These are phyloP conservation scores for Russula abietina DNA, from an alignment of 768 basidiomycete species.

Conservation along the genomic window DNA sequence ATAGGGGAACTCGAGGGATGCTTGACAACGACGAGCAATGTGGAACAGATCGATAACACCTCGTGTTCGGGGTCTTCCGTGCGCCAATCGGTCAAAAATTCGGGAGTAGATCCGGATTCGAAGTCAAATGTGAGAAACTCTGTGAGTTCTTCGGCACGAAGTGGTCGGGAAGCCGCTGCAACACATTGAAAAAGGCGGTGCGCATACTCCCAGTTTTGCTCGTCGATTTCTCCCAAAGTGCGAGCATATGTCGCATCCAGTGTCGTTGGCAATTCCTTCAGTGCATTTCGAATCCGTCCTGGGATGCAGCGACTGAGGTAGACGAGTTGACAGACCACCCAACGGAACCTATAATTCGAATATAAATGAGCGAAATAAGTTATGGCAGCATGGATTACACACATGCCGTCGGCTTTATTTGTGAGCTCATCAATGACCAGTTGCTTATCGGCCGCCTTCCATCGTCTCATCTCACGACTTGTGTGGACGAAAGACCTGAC, in stretches of 20 bases:
- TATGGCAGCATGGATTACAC: not conserved
- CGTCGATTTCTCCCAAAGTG: not conserved
- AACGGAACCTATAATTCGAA: not conserved
- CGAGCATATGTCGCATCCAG: slow-evolving; percentile 4
- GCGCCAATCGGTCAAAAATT: not conserved
- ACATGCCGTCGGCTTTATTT: slow-evolving; percentile 5
- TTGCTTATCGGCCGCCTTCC: not conserved
- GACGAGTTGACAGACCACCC: slow-evolving; percentile 1
- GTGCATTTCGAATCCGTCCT: not conserved
- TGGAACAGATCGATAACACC: not conserved
- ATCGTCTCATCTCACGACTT: not conserved
- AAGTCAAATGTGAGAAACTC: slow-evolving; percentile 5
- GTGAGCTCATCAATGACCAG: not conserved
- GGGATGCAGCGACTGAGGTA: not conserved
- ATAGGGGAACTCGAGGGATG: too few species aligned
- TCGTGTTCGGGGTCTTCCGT: not conserved
- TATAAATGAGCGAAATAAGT: not conserved
- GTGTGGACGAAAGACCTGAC: not conserved
- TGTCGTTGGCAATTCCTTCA: not conserved
- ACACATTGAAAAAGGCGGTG: slow-evolving; percentile 12
- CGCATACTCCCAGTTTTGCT: not conserved
- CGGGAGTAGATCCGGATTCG: not conserved
- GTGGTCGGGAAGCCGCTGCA: not conserved
- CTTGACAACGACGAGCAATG: not conserved
- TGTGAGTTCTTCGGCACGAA: slow-evolving; percentile 3